Conservation (phyloP, 345 rosid species). For the Crucihimalaya himalaica region DNA sequence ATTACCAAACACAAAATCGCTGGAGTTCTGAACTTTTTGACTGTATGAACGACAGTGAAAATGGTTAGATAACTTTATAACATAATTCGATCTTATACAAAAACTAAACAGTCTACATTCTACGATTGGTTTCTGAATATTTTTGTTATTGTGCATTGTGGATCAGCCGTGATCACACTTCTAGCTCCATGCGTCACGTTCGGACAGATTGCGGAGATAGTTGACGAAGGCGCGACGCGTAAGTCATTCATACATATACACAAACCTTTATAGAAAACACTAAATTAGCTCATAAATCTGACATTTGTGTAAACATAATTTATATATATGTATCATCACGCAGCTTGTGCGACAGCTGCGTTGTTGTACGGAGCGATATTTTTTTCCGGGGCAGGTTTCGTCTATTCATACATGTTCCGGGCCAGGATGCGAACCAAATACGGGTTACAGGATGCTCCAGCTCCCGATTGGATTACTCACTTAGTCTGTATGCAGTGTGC, state of each 20-base stretch:
- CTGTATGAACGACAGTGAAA: conserved; percentile 66
- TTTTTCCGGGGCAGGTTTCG: conserved; percentile 32
- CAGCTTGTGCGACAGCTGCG: conserved; percentile 52
- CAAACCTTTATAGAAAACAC: not conserved
- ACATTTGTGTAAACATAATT: not conserved
- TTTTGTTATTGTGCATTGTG: not conserved
- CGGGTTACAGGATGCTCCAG: conserved; percentile 55
- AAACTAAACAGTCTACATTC: not conserved
- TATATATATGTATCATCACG: not conserved
- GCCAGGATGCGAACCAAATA: conserved; percentile 49
- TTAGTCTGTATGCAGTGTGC: conserved; percentile 53
- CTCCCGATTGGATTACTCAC: conserved; percentile 57
- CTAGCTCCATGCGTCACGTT: conserved; percentile 57
- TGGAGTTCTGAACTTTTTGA: conserved; percentile 65
- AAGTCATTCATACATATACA: conserved; percentile 24
- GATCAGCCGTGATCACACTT: conserved; percentile 49
- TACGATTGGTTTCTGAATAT: not conserved
- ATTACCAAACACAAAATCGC: conserved; percentile 17
- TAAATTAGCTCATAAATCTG: not conserved
- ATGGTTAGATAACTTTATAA: conserved; percentile 44
- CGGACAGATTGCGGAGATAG: conserved; percentile 55
- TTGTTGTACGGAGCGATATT: conserved; percentile 38
- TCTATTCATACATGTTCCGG: conserved; percentile 52
- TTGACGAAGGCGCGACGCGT: conserved; percentile 40
- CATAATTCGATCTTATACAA: not conserved